Evolutionary conservation across 2,329 filamentous ascomycete genomes (phyloP), one percentile per base, ranked within the genome.

Genomic region (Colletotrichum shisoi): DNA sequence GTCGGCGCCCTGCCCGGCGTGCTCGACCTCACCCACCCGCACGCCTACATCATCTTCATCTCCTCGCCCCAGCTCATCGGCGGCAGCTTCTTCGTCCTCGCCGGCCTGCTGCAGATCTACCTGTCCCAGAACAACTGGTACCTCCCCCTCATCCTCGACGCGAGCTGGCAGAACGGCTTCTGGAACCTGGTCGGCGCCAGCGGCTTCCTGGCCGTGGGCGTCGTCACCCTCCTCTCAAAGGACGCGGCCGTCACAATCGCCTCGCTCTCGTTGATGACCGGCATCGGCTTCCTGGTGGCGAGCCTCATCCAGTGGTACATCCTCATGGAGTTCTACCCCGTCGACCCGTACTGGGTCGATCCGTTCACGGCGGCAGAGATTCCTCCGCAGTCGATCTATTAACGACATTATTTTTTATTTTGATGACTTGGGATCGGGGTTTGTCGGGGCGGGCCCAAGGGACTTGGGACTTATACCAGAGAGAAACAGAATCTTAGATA

Each of bases 241-340:
- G 40, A 12, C 9, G 65, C 56, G 13, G 51, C 56, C 4, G 24
- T 68, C 24, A 53, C 56, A 2, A 39, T 65, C 15, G 54, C 61
- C 17, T 52, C 61, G 45, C 34, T 68, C 7, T 54, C 60, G 17
- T 4, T 68, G 54, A 68, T 62, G 0, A 63, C 54, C 21, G 65
- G 65, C 3, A 19, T 68, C 4, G 65, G 65, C 0, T 68, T 68
- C 34, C 8, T 68, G 13, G 27, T 65, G 11, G 65, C 65, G 19
- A 63, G 61, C 8, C 1, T 68, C 27, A 65, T 68, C 5, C 65
- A 68, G 62, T 65, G 54, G 65, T 68, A 68, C 62, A 68, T 68
- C 6, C 64, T 68, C 7, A 68, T 68, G 65, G 65, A 68, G 27
- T 68, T 44, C 2, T 68, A 68, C 27, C 65, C 65, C 13, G 42